phyloP scores from a whole-genome alignment of 192 early-diverging fungal genomes.

The Backusella morwellensis region DNA sequence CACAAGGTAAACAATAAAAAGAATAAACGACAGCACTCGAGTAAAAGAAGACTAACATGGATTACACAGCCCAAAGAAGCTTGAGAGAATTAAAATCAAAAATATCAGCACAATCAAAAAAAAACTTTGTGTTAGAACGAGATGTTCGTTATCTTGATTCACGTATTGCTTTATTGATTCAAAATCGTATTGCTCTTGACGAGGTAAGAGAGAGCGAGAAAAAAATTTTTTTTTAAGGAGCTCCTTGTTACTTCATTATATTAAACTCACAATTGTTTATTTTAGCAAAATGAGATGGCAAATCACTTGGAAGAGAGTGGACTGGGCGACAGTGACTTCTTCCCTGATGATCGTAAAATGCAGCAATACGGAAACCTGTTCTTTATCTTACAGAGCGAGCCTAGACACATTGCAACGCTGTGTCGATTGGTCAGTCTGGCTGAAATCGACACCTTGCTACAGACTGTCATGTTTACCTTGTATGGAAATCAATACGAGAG shows the following conservation, averaged over 20 bases:
- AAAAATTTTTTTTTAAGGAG: not conserved
- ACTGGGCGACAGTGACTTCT: slow-evolving; percentile 35
- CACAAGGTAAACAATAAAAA: slow-evolving; percentile 62
- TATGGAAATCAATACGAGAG: slow-evolving; percentile 97
- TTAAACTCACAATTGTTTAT: not conserved
- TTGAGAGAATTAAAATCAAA: slow-evolving; percentile 86
- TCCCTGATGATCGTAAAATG: slow-evolving; percentile 80
- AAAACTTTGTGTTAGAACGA: slow-evolving; percentile 93
- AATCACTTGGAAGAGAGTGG: slow-evolving; percentile 67
- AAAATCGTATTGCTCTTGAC: slow-evolving; percentile 91
- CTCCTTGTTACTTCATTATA: not conserved
- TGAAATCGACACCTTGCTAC: slow-evolving; percentile 92
- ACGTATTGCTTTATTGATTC: slow-evolving; percentile 90
- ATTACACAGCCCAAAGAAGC: slow-evolving; percentile 68
- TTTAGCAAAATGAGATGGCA: slow-evolving; percentile 76
- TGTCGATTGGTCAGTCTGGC: slow-evolving; percentile 79
- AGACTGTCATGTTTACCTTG: slow-evolving; percentile 95
- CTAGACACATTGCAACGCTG: slow-evolving; percentile 85
- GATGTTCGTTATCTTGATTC: slow-evolving; percentile 93
- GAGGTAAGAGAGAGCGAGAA: slow-evolving; percentile 55
- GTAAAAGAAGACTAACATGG: not conserved
- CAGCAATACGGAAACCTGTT: slow-evolving; percentile 94
- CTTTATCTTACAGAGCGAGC: slow-evolving; percentile 88
- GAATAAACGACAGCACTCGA: not conserved
- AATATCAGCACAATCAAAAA: slow-evolving; percentile 95